Base-by-base conservation (phyloP, 352 stramenopile genomes). In the Blastocystis sp. region DNA sequence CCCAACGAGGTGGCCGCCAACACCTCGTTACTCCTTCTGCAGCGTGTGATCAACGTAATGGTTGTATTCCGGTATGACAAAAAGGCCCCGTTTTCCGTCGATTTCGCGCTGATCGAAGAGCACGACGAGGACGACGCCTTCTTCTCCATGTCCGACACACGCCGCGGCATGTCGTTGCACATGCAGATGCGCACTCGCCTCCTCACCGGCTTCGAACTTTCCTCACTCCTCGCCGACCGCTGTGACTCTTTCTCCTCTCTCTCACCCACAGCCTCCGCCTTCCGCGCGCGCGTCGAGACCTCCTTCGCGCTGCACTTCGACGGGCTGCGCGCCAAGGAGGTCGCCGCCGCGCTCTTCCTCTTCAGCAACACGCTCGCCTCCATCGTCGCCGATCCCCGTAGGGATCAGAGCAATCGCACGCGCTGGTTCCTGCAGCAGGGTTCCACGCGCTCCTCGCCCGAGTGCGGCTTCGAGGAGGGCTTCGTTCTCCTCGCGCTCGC, bases 81-180 rank as follows among this genome's bases (percentile, higher is more conserved):
- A 28, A 41, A 69, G 62, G 40, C 62, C 40, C 62, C 62, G 19
- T 69, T 69, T 28, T 34, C 62, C 62, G 40, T 40, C 34, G 62
- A 69, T 69, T 69, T 69, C n/a, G 62, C 40, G 34, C 4, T 69
- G 21, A 69, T 69, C n/a, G 62, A 69, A 2, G 62, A 69, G 40
- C 23, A 11, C 34, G 21, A 69, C 21, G 21, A 69, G 34, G 10
- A 69, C 11, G 11, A 17, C 1, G 23, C 62, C 10, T 21, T 41
- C 19, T 69, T 69, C 5, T 69, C n/a, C 21, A 17, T 17, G 1
- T 69, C 40, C 34, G 23, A 34, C 28, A 34, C 28, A 34, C 19
- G 21, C 3, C 34, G 11, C 7, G 62, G 40, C 23, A 19, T 69
- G 1, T 3, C 62, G 10, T 28, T 69, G 11, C 21, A 69, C 0